Evolutionary conservation across 495 filamentous ascomycete genomes (phyloP), one percentile per base, ranked within the genome.

Genomic region (Schizothecium vesticola): DNA sequence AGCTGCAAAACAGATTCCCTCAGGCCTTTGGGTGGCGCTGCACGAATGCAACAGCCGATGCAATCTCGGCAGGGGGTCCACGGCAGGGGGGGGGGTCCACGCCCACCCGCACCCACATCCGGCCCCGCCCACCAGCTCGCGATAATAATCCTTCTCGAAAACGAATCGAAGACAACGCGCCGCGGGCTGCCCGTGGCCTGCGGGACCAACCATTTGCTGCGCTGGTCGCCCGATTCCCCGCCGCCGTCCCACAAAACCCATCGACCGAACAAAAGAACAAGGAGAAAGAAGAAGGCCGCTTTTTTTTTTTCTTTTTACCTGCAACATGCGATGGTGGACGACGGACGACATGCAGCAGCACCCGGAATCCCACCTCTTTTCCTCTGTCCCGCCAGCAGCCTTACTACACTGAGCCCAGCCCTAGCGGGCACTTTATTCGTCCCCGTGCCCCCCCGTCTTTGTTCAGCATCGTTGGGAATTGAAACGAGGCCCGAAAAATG

Each of bases 61-160:
- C 72, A 75, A 75, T 76, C 71, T 73, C 57, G 36, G 16, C 36
- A 16, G 36, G 36, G 36, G 43, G 43, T 16, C 43, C 43, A 28
- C 26, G 26, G 26, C 26, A n/a, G n/a, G n/a, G n/a, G n/a, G n/a
- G 36, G 36, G 36, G 43, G 43, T 16, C 43, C 43, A 43, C 71
- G 64, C 65, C 57, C 63, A 36, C 59, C 61, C 22, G 64, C 59
- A 65, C 60, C 23, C 21, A 64, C 25, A 62, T 60, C 55, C 23
- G 59, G 60, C 22, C 33, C 4, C 23, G 69, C 76, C 75, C 67
- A 59, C 71, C 72, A 77, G 74, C 72, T 77, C 67, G 69, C 71
- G 56, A 65, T 69, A 51, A 51, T 51, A 51, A 51, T 51, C 43
- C 72, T 79, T 79, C 77, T 74, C 71, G 77, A 79, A 79, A 73